Evolutionary conservation across 2,329 filamentous ascomycete genomes (phyloP).

Genomic region (Penicillium psychrosexuale): DNA sequence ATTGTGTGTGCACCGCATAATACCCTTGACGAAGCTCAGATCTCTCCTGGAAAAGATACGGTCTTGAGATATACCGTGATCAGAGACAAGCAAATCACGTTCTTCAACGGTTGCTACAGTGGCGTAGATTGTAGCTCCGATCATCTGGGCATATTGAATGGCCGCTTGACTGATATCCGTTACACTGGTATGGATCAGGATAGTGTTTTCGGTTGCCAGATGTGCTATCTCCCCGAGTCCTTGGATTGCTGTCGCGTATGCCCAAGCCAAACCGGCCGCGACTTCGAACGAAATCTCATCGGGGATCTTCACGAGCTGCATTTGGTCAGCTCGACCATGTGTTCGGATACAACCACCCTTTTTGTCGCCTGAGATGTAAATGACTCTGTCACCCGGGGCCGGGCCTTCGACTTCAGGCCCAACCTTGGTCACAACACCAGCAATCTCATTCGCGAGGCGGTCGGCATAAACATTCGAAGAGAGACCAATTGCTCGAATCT

Average conservation of each 20-base stretch:
- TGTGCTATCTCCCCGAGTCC: slow-evolving; percentile 10
- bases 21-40: slow-evolving; percentile 10
- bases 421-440: slow-evolving; percentile 13
- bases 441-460: slow-evolving; percentile 9
- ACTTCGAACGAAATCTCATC: slow-evolving; percentile 5
- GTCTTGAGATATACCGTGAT: slow-evolving; percentile 10
- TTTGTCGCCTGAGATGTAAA: neutral
- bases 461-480: neutral
- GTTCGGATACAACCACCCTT: slow-evolving; percentile 9
- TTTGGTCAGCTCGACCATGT: slow-evolving; percentile 1
- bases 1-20: slow-evolving; percentile 16
- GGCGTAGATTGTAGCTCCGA: slow-evolving; percentile 12
- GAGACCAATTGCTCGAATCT: slow-evolving; percentile 13
- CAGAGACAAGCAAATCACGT: slow-evolving; percentile 5
- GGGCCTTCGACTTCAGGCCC: slow-evolving; percentile 6
- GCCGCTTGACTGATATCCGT: slow-evolving; percentile 21
- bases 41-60: slow-evolving; percentile 17
- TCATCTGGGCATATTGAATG: slow-evolving; percentile 22
- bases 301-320: slow-evolving; percentile 5
- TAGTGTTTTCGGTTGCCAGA: neutral
- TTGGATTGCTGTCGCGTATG: slow-evolving; percentile 10
- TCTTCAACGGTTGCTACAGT: slow-evolving; percentile 16
- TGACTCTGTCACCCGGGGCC: slow-evolving; percentile 13
- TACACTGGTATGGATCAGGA: slow-evolving; percentile 23
- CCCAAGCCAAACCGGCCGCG: slow-evolving; percentile 13